Base-by-base conservation (phyloP, 2,329 filamentous ascomycete species). In the Diaporthe humulicola region DNA sequence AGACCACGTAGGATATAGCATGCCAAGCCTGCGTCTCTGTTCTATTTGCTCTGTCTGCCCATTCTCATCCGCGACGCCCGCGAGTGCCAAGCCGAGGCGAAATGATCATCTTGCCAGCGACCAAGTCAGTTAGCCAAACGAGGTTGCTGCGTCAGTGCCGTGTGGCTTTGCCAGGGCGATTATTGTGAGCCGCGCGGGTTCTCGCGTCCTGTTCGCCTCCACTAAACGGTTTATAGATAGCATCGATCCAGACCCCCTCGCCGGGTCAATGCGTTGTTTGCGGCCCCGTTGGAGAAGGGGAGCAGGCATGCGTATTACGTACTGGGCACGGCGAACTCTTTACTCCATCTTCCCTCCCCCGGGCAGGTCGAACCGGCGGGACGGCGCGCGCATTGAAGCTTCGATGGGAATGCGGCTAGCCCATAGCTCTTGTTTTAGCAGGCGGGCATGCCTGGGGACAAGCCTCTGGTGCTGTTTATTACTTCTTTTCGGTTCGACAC, bases 361-460 rank as follows among this genome's bases (percentile, higher is more conserved):
- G 33, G 64, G 48, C 45, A 54, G 48, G 64, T 69, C 64, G 64
- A 69, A 69, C 45, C 48, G 64, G 48, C 64, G 64, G 64, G 64
- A 69, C 64, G 64, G 64, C 64, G 33, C 64, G 64, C 48, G 64
- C 33, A 33, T 69, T 69, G 64, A 69, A 69, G 64, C 64, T 67
- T 67, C 45, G 45, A 69, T 69, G 64, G 48, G n/a, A 52, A 67
- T 67, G 64, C 45, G 30, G 33, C 64, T 69, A 69, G 64, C 48
- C 3, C 45, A 52, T 52, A 67, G 30, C 14, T 48, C 28, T 38
- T 52, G 45, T 52, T 67, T 50, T 67, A 52, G 64, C 30, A 25
- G 30, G 61, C 61, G 61, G 61, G 61, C 45, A 67, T 0, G 12
- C 30, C 30, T 36, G 42, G 45, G 25, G 42, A 48, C 45, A 25